A percentile compares a stretch with the other conserved stretches of the same genome.
These are phyloP conservation scores for Uronychia setigera DNA, from an alignment of 73 alveolate genomes.

Conservation along the genomic window DNA sequence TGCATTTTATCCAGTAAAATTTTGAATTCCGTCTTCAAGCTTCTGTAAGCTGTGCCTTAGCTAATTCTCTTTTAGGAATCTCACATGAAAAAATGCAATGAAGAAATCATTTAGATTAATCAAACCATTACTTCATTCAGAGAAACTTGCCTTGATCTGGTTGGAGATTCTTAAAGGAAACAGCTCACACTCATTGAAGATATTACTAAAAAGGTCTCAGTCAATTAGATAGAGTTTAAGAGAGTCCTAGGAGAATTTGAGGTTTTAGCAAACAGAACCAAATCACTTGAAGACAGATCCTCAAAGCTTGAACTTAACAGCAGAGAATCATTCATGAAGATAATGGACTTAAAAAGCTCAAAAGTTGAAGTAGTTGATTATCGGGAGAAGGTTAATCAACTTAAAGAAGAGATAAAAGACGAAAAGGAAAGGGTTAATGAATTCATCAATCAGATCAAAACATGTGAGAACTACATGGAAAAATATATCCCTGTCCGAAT, in stretches of 20 bases:
- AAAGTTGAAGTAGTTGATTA: background rate
- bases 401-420: background rate
- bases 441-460: background rate
- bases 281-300: background rate
- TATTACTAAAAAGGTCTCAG: background rate
- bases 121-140: background rate
- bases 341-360: background rate
- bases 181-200: background rate
- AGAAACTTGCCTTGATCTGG: background rate
- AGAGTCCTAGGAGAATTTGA: background rate
- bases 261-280: background rate
- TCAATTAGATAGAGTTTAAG: background rate
- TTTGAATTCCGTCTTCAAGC: background rate
- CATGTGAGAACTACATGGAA: background rate
- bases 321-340: background rate
- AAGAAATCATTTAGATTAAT: background rate
- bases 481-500: constrained; percentile 9
- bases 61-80: too few species aligned
- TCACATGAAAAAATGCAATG: background rate
- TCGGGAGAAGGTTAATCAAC: background rate
- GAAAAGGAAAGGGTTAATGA: background rate
- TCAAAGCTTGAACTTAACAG: background rate
- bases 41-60: background rate
- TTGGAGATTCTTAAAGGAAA: background rate
- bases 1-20: background rate